Evolutionary conservation across 179 eudicot species (phyloP).

Genomic region (Nepenthes alata): DNA sequence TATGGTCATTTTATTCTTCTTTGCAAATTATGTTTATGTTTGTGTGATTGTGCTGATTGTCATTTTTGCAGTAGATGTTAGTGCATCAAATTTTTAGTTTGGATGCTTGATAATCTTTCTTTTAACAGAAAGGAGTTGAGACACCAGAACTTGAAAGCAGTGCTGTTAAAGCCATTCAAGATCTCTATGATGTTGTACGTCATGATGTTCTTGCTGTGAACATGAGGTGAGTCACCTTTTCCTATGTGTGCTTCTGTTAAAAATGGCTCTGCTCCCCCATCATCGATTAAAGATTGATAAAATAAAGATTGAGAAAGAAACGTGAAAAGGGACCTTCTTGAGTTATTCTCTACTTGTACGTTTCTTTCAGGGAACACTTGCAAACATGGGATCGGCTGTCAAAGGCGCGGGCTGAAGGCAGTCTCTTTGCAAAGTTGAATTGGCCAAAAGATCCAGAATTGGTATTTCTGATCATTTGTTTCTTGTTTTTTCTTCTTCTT

Average conservation of each 20-base stretch:
- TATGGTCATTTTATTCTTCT: too few species aligned
- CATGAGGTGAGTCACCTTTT: slow-evolving; percentile 45
- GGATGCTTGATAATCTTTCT: slow-evolving; percentile 5
- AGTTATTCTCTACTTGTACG: background rate
- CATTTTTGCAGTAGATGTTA: too few species aligned
- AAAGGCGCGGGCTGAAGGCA: slow-evolving; percentile 82
- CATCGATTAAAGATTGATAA: background rate
- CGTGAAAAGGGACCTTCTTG: background rate
- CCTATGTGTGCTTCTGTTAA: slow-evolving; percentile 1
- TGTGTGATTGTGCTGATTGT: too few species aligned
- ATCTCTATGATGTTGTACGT: slow-evolving; percentile 83
- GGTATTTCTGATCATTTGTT: slow-evolving; percentile 27
- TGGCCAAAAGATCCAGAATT: slow-evolving; percentile 86
- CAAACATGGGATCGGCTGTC: slow-evolving; percentile 55
- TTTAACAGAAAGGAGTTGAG: slow-evolving; percentile 57
- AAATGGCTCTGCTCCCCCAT: background rate
- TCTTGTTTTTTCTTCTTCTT: background rate
- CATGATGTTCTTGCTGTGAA: slow-evolving; percentile 61
- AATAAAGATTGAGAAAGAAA: background rate
- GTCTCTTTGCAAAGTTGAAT: slow-evolving; percentile 63
- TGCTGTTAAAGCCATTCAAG: slow-evolving; percentile 91
- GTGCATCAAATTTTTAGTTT: background rate
- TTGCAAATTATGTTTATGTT: too few species aligned
- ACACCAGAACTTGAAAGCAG: slow-evolving; percentile 66
- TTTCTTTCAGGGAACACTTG: slow-evolving; percentile 45